These are phyloP conservation scores for Pseudotulostoma volvatum DNA, from an alignment of 495 filamentous ascomycete genomes.

Conservation along the genomic window DNA sequence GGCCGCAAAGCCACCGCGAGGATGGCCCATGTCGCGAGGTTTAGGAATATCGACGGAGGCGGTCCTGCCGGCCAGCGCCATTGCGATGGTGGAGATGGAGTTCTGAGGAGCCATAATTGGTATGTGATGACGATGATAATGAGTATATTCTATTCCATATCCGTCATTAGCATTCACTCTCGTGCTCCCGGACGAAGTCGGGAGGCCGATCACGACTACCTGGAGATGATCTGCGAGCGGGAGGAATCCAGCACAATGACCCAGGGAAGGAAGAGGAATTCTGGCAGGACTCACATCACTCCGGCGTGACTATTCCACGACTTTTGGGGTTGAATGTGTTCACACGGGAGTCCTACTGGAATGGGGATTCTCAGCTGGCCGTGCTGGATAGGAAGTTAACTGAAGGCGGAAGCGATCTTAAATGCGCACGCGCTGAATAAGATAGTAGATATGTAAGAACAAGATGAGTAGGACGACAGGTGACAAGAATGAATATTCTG, in stretches of 20 bases:
- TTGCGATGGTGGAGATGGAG: constrained; percentile 39
- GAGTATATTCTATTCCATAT: too few species aligned
- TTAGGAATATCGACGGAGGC: constrained; percentile 58
- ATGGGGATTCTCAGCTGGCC: not conserved
- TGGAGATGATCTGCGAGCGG: not conserved
- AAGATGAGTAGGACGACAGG: constrained; percentile 5
- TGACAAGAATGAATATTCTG: constrained; percentile 6
- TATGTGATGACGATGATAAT: not conserved
- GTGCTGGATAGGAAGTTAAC: constrained; percentile 4
- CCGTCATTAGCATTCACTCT: too few species aligned
- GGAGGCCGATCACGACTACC: not conserved
- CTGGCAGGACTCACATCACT: constrained; percentile 4
- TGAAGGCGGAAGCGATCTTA: not conserved
- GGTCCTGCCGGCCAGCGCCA: constrained; percentile 47
- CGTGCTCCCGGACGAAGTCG: not conserved
- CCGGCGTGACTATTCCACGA: constrained; percentile 3
- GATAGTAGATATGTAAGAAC: not conserved
- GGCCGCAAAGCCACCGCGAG: constrained; percentile 45
- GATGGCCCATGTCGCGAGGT: constrained; percentile 27
- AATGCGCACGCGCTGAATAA: not conserved
- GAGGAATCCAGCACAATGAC: not conserved
- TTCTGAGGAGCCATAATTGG: constrained; percentile 33
- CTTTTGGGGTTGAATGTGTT: not conserved
- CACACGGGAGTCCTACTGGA: not conserved
- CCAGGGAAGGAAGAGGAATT: not conserved